A percentile compares a stretch with the other conserved stretches of the same genome.
These are phyloP conservation scores for Xylariaceae sp. DNA, from an alignment of 2,329 filamentous ascomycete genomes.

Conservation along the genomic window DNA sequence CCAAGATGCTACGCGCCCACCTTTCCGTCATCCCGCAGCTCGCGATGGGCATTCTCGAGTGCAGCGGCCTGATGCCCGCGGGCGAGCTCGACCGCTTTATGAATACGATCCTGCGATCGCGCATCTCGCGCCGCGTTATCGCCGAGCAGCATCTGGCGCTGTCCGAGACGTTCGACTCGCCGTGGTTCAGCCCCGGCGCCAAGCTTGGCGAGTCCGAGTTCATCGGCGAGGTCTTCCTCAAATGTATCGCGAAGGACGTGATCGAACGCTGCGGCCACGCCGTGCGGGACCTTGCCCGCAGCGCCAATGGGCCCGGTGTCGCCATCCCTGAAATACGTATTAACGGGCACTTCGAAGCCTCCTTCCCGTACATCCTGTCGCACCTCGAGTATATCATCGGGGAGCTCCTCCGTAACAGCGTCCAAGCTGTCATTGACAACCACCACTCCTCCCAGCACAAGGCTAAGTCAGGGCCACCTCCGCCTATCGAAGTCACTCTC, in stretches of 20 bases:
- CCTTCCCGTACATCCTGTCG: conserved; percentile 92
- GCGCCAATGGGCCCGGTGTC: conserved; percentile 68
- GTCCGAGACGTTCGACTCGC: conserved; percentile 88
- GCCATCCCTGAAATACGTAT: conserved; percentile 77
- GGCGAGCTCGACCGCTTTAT: conserved; percentile 89
- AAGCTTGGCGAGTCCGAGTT: conserved; percentile 73
- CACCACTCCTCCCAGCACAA: conserved; percentile 40
- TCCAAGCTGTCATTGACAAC: conserved; percentile 84
- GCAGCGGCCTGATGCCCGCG: conserved; percentile 73
- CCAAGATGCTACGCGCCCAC: conserved; percentile 78
- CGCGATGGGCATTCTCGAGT: conserved; percentile 91
- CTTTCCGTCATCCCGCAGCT: conserved; percentile 90
- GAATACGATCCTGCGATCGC: conserved; percentile 88
- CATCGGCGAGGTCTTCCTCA: conserved; percentile 92
- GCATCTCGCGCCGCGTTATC: conserved; percentile 93
- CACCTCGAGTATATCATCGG: conserved; percentile 97
- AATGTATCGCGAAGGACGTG: conserved; percentile 86
- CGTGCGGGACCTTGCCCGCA: conserved; percentile 67
- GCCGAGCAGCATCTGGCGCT: conserved; percentile 95
- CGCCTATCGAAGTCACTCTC: conserved; percentile 88
- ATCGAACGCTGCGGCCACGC: conserved; percentile 77
- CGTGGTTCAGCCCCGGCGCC: conserved; percentile 81
- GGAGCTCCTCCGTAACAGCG: conserved; percentile 89
- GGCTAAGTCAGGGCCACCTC: conserved; percentile 44
- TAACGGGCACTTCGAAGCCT: conserved; percentile 80